These are phyloP conservation scores for Strigomonas galati DNA, from an alignment of 208 protist species.

Conservation along the genomic window DNA sequence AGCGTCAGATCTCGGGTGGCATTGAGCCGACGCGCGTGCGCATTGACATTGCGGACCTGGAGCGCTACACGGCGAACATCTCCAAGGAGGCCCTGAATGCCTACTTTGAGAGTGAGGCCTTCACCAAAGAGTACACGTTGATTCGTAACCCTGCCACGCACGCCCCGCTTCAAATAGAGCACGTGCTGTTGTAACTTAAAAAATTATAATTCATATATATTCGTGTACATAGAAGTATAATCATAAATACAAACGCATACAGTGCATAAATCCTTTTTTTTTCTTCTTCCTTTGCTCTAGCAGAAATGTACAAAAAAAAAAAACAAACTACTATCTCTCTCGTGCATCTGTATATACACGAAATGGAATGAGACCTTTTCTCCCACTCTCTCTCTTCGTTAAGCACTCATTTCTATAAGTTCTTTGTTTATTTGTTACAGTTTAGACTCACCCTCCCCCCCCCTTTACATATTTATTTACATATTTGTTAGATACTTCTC, in stretches of 20 bases:
- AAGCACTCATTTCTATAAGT: no score
- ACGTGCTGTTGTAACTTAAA: conserved; percentile 20
- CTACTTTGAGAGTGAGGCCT: conserved; percentile 81
- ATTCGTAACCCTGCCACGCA: conserved; percentile 77
- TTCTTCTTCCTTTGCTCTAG: background rate
- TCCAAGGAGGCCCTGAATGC: conserved; percentile 75
- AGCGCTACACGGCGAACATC: conserved; percentile 74
- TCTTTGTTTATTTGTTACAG: no score
- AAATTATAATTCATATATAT: conserved; percentile 3
- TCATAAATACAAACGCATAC: no score
- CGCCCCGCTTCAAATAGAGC: conserved; percentile 74
- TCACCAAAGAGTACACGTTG: conserved; percentile 74
- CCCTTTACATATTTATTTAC: no score
- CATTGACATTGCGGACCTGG: conserved; percentile 76
- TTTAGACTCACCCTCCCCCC: no score
- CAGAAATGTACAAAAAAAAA: background rate
- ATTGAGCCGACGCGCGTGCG: conserved; percentile 75
- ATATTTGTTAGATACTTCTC: background rate
- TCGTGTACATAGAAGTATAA: no score
- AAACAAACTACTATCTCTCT: conserved; percentile 5
- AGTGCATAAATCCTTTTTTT: no score
- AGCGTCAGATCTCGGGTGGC: conserved; percentile 76
- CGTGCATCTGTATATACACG: background rate
- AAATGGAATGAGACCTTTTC: background rate
- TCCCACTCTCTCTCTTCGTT: background rate